Base-by-base conservation (phyloP, 1,284 basidiomycete genomes). In the Amylostereum areolatum region DNA sequence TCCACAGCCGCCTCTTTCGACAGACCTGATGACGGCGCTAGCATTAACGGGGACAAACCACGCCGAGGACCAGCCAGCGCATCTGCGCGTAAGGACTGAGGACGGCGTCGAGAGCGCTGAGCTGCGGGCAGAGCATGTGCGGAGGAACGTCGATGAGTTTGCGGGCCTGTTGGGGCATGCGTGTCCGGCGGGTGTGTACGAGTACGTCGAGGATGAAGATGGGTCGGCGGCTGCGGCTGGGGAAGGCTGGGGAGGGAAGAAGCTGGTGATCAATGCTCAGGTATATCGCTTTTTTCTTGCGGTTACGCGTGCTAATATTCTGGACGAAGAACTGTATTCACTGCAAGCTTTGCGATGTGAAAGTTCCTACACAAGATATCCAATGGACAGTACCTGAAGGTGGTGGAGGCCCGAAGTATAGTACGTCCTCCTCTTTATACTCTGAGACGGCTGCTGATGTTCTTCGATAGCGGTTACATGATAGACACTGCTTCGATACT, bases 101-200 rank as follows among this genome's bases (percentile, higher is more conserved):
- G 77, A 66, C 56, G 75, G 62, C 46, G 50, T 58, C 45, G 66
- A 70, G 48, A 83, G 83, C 60, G 70, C 72, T 28, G 66, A 75
- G 58, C 68, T 77, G 42, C 67, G 77, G 43, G 63, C 67, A 40
- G 71, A 78, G 31, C 97, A 99, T 67, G 88, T 93, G 4, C 69
- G 80, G 57, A 70, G 70, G 48, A 98, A 98, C 65, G 81, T 89
- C 0, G 73, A 73, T 18, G 81, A 91, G 57, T 99, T 84, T 63
- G 96, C 87, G 2, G 93, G 94, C 12, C 70, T 97, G 29, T 75
- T 99, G 27, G 90, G 88, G 2, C 77, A 86, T 6, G 95, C 88
- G 12, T 99, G 97, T 68, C 97, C 96, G 0, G 97, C 97, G 0
- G 92, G 85, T 3, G 97, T 99, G 30, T 99, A 99, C 68, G 96